Evolutionary conservation across 2,329 filamentous ascomycete species (phyloP).

Genomic region (Fusarium mexicanum): DNA sequence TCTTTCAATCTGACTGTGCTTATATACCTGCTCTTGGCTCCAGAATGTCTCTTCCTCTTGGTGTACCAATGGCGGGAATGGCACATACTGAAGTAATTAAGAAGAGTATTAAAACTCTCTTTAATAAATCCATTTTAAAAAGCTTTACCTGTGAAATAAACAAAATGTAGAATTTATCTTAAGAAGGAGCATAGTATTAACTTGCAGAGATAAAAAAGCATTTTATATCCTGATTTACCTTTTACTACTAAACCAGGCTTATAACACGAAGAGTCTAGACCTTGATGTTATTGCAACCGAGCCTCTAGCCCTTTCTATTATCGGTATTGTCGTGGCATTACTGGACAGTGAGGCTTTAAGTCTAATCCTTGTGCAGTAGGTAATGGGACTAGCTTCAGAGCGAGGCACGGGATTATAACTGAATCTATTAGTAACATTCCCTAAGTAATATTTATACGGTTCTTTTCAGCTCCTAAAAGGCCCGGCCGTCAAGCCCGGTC

Average conservation of each 20-base stretch:
- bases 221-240: background rate
- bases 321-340: background rate
- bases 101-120: background rate
- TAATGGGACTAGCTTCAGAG: background rate
- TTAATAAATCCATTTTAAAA: background rate
- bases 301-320: background rate
- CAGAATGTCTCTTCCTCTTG: background rate
- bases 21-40: background rate
- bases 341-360: background rate
- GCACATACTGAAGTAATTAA: background rate
- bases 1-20: rapidly evolving
- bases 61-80: background rate
- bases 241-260: no score
- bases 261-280: background rate
- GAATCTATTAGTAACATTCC: background rate
- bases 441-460: background rate
- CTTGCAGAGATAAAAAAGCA: background rate
- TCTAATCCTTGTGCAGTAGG: background rate
- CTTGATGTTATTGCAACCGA: background rate
- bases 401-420: background rate
- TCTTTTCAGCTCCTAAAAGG: no score
- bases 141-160: no score
- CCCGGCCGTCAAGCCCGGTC: background rate
- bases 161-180: no score
- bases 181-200: no score